Conservation (phyloP, 1,139 yeast species). For the Hyphopichia khmerensis region DNA sequence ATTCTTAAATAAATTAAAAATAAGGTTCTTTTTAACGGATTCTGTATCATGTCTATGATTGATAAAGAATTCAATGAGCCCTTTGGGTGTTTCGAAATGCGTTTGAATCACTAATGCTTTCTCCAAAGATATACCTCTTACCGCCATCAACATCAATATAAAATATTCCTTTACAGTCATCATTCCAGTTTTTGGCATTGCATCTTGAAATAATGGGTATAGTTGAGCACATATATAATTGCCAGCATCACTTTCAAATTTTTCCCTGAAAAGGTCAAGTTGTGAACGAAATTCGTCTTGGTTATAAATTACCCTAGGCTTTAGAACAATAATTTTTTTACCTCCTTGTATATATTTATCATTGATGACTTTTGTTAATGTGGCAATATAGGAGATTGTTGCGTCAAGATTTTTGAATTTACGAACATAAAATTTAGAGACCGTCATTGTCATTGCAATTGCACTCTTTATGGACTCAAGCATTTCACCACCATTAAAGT, state of each 20-base stretch:
- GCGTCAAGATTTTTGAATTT: slow-evolving; percentile 73
- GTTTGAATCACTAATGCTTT: slow-evolving; percentile 78
- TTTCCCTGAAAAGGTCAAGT: slow-evolving; percentile 39
- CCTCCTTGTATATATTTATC: slow-evolving; percentile 28
- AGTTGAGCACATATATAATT: slow-evolving; percentile 58
- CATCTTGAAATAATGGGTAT: slow-evolving; percentile 63
- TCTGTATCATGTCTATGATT: slow-evolving; percentile 13
- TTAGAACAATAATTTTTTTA: slow-evolving; percentile 43
- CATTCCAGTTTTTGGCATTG: slow-evolving; percentile 69
- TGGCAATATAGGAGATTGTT: slow-evolving; percentile 63
- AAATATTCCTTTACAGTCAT: slow-evolving; percentile 76
- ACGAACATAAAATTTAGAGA: slow-evolving; percentile 65
- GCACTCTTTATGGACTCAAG: slow-evolving; percentile 74
- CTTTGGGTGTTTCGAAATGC: slow-evolving; percentile 61
- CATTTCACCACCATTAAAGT: slow-evolving; percentile 41
- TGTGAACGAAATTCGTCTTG: slow-evolving; percentile 52
- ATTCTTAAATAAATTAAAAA: slow-evolving; percentile 44
- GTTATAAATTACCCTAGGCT: slow-evolving; percentile 47
- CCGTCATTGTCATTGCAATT: slow-evolving; percentile 67
- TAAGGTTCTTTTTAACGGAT: slow-evolving; percentile 38
- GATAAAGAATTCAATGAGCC: slow-evolving; percentile 38
- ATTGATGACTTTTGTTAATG: slow-evolving; percentile 53
- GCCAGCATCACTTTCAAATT: slow-evolving; percentile 32
- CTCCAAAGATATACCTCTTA: slow-evolving; percentile 79
- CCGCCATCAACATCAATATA: slow-evolving; percentile 72